phyloP scores from a whole-genome alignment of 164 flowering plant genomes.

The Platanus orientalis region DNA sequence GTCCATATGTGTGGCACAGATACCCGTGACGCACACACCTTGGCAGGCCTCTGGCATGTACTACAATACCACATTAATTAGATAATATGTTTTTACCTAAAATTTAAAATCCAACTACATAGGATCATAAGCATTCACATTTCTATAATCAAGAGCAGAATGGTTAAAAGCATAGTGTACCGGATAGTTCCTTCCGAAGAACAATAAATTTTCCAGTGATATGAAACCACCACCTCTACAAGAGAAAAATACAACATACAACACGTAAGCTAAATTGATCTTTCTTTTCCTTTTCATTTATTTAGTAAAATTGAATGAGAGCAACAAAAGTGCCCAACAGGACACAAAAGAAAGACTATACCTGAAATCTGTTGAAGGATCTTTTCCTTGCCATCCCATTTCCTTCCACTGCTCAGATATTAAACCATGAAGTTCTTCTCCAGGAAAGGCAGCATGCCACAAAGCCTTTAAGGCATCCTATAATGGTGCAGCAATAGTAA shows the following conservation, averaged over 20 bases:
- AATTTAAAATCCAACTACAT: too few species aligned
- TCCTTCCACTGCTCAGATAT: constrained; percentile 97
- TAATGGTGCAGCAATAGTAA: constrained; percentile 10
- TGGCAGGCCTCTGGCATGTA: too few species aligned
- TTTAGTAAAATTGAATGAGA: too few species aligned
- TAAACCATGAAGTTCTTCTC: constrained; percentile 66
- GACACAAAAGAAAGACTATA: constrained; percentile 15
- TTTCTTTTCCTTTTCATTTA: too few species aligned
- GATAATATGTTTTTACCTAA: too few species aligned
- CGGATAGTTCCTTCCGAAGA: constrained; percentile 72
- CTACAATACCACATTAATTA: too few species aligned
- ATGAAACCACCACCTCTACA: constrained; percentile 93
- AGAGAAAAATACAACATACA: constrained; percentile 15
- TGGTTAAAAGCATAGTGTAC: constrained; percentile 31
- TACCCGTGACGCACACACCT: too few species aligned
- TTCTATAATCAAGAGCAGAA: not conserved
- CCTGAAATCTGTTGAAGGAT: constrained; percentile 97
- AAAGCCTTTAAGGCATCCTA: constrained; percentile 76
- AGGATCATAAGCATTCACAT: not conserved
- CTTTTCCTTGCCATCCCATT: constrained; percentile 99
- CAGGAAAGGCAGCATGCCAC: constrained; percentile 88
- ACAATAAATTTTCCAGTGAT: constrained; percentile 87
- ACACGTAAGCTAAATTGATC: not conserved
- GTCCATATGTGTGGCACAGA: too few species aligned
- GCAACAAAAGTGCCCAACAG: not conserved